Evolutionary conservation across 2,329 filamentous ascomycete species (phyloP), one percentile per base, ranked within the genome.

Genomic region (Aspergillus fumigatus): DNA sequence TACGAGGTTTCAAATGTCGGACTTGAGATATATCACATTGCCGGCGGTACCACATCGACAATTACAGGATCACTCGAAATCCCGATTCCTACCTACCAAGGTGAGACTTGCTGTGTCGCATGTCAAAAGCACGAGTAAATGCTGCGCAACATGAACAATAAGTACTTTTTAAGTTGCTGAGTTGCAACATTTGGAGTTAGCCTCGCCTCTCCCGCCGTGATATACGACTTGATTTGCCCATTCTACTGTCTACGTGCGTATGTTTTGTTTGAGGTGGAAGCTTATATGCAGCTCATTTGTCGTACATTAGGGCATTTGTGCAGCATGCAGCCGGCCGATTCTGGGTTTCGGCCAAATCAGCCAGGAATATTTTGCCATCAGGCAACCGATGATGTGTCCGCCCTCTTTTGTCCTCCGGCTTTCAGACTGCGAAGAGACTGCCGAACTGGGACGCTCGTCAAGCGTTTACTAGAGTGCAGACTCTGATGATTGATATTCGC

Each of bases 291-390:
- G 21, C 45, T 49, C 25, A 49, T 49, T 43, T 23, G 8, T 19
- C 47, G 29, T 57, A 25, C 29, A 26, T 52, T 52, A 47, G 52
- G 48, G 52, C 49, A 51, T 19, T 52, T 48, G 51, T 52, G 41
- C 50, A 52, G 55, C 47, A 48, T 51, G 55, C 55, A 53, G 35
- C 45, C 53, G 25, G 43, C 25, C 27, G 21, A 17, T 38, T 38
- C 5, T 38, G n/a, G 21, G n/a, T 21, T 21, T 19, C 41, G 41
- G 41, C 41, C 23, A 14, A 25, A 52, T 50, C 54, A 14, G 38
- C 35, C 19, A 40, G 29, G 14, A 32, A 32, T 9, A 23, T 45
- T 23, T 19, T 19, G 41, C 8, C 41, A 17, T 38, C 32, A 45
- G 41, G 3, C 41, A 45, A 45, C 41, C 21, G 41, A 45, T 45